Conservation (phyloP, 2,329 filamentous ascomycete species). For the Fusarium proliferatum region DNA sequence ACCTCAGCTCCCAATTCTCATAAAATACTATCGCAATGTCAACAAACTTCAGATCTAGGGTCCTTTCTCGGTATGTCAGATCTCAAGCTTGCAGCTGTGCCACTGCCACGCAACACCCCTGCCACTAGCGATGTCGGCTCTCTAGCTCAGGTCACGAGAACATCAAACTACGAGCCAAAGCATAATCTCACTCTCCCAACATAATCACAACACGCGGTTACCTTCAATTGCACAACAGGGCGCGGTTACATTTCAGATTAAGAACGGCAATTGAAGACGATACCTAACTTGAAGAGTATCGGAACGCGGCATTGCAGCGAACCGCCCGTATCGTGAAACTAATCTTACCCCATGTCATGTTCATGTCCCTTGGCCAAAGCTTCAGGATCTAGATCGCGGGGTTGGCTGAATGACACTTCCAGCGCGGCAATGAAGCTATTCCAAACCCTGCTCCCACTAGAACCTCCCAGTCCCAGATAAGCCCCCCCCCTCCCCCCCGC, state of each 20-base stretch:
- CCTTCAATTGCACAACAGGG: not conserved
- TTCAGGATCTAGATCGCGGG: conserved; percentile 27
- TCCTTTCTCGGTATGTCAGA: conserved; percentile 23
- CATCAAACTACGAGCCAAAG: not conserved
- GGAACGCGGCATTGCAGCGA: not conserved
- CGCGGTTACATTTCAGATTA: conserved; percentile 10
- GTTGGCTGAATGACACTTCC: conserved; percentile 3
- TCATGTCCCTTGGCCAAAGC: conserved; percentile 13
- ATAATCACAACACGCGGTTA: not conserved
- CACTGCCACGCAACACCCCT: conserved; percentile 21
- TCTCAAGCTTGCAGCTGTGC: conserved; percentile 26
- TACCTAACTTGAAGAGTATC: not conserved
- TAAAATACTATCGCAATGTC: not conserved
- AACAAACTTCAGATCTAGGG: conserved; percentile 21
- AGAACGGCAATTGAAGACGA: too few species aligned
- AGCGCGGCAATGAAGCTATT: conserved; percentile 33
- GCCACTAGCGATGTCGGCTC: conserved; percentile 33
- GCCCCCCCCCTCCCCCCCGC: not conserved
- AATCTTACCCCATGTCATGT: not conserved
- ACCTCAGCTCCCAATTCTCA: not conserved
- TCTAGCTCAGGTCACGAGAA: conserved; percentile 22
- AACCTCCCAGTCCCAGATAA: not conserved
- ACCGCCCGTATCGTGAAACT: not conserved
- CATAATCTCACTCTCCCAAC: not conserved
- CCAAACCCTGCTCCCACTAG: not conserved